Evolutionary conservation across 1,139 yeast genomes (phyloP), one percentile per base, ranked within the genome.

Genomic region (Pichiaceae sp.): DNA sequence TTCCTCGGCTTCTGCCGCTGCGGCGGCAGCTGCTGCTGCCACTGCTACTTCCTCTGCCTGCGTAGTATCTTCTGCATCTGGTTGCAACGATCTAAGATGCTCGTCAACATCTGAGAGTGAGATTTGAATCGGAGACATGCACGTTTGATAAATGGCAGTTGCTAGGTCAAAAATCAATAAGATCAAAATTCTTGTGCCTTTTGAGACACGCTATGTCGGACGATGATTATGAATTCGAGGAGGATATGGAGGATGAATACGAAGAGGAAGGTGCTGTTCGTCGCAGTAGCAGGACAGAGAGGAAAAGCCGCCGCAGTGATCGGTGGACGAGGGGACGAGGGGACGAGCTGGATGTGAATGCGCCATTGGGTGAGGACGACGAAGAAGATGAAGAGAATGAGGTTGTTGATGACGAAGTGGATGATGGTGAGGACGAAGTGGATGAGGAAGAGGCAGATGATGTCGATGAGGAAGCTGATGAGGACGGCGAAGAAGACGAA

Each of bases 391-490:
- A n/a, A n/a, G n/a, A n/a, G n/a, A n/a, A n/a, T n/a, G n/a, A n/a
- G n/a, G n/a, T n/a, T n/a, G n/a, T n/a, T n/a, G n/a, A n/a, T n/a
- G n/a, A n/a, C 25, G 25, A 21, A 12, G 25, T 21, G 25, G 25
- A n/a, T n/a, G 18, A 23, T 3, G 27, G 19, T 3, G 28, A 27
- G 8, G 27, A 36, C 15, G 31, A 32, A 5, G 24, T 7, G n/a
- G 39, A 33, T 14, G 39, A 26, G 19, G 39, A 28, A 5, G 34
- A 33, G n/a, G 40, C 35, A 20, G 41, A 36, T 11, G 96, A 85
- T 55, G 78, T 77, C 45, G 96, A 95, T 2, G 91, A 81, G 50
- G 70, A 70, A 26, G 72, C 70, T 53, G 86, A 81, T 39, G 76
- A 71, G 5, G 82, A 66, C 8, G 75, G 60, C 28, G 80, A 70